Evolutionary conservation across 2,329 filamentous ascomycete species (phyloP).

Genomic region (Clarireedia sp.): DNA sequence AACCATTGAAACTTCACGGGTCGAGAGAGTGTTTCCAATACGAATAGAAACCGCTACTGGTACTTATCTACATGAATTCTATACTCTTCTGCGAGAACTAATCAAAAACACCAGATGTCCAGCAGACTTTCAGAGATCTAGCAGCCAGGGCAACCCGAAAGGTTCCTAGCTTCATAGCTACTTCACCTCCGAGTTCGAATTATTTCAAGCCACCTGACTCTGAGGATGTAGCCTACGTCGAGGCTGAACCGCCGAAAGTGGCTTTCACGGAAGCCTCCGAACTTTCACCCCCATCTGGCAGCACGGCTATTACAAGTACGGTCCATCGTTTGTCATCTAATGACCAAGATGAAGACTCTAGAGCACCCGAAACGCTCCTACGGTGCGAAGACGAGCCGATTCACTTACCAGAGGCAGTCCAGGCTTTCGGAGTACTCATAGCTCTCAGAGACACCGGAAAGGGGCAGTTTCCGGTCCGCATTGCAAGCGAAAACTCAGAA

Average conservation of each 20-base stretch:
- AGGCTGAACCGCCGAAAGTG: not conserved
- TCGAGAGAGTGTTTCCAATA: conserved; percentile 9
- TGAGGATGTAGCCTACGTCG: not conserved
- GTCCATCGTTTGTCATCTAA: not conserved
- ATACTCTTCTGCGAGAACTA: not conserved
- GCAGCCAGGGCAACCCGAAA: not conserved
- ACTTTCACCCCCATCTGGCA: not conserved
- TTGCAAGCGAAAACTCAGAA: conserved; percentile 75
- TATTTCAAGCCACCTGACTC: not conserved
- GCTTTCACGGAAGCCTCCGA: not conserved
- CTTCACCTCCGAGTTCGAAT: not conserved
- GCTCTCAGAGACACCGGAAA: conserved; percentile 66
- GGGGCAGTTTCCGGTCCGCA: conserved; percentile 59
- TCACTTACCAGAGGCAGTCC: conserved; percentile 47
- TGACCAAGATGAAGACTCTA: not conserved
- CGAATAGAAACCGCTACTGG: conserved; percentile 5
- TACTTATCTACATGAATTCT: not conserved
- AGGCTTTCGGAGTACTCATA: conserved; percentile 73
- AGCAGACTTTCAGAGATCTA: not conserved
- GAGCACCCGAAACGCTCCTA: not conserved
- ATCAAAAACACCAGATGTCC: not conserved
- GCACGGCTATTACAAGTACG: not conserved
- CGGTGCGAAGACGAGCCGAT: conserved; percentile 89
- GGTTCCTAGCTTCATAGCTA: not conserved
- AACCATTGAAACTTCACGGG: not conserved